These are phyloP conservation scores for Colletotrichum lentis DNA, from an alignment of 2,329 filamentous ascomycete genomes.

Conservation along the genomic window DNA sequence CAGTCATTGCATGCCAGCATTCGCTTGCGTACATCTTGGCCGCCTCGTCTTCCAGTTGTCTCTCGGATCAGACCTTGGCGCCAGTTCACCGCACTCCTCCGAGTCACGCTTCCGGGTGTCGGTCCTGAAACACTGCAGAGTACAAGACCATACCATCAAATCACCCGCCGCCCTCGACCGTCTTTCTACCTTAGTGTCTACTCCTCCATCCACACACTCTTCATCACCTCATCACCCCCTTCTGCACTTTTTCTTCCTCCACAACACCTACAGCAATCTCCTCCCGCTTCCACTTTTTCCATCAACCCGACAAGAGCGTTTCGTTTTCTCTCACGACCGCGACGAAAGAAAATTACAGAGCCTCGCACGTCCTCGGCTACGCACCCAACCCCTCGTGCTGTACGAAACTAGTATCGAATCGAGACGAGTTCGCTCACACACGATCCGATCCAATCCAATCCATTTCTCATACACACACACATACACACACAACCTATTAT, in stretches of 20 bases:
- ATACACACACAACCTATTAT: conserved; percentile 29
- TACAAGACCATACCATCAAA: conserved; percentile 27
- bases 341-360: neutral
- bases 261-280: conserved; percentile 1
- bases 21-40: conserved; percentile 19
- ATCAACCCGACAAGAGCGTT: conserved; percentile 2
- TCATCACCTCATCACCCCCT: conserved; percentile 16
- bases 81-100: conserved; percentile 35
- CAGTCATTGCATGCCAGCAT: conserved; percentile 20
- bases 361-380: conserved; percentile 4
- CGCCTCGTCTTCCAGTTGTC: conserved; percentile 12
- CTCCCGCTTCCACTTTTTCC: neutral
- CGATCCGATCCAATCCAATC: conserved; percentile 32
- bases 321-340: neutral
- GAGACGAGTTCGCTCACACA: conserved; percentile 38
- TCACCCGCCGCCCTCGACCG: conserved; percentile 26
- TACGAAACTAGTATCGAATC: conserved; percentile 37
- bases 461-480: conserved; percentile 32
- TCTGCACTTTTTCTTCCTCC: conserved; percentile 5
- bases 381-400: conserved; percentile 29
- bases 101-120: conserved; percentile 37
- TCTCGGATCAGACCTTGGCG: conserved; percentile 10
- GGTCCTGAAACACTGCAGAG: conserved; percentile 34
- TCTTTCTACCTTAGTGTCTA: conserved; percentile 15
- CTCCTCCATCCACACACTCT: conserved; percentile 6